Conservation (phyloP, 176 grass and related monocot species). For the Lolium multiflorum region DNA sequence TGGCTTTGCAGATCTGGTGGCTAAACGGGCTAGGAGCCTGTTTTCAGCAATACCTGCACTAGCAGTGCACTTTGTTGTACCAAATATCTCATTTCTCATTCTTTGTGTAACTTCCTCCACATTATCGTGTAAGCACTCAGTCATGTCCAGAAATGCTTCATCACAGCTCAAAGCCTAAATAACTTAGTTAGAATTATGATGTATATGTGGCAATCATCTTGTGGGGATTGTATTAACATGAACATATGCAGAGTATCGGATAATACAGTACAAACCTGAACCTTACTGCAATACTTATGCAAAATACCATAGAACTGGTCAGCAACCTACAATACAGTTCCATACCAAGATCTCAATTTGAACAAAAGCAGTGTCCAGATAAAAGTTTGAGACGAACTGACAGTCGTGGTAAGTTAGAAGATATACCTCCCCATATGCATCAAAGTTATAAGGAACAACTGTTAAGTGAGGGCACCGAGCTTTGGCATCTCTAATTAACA, state of each 20-base stretch:
- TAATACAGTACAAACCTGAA: conserved; percentile 65
- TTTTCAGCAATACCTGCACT: conserved; percentile 93
- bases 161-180: conserved; percentile 94
- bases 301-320: conserved; percentile 94
- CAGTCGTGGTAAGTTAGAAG: conserved; percentile 28
- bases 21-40: conserved; percentile 86
- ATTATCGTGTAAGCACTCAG: conserved; percentile 60
- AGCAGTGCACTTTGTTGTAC: conserved; percentile 80
- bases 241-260: conserved; percentile 16
- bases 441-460: conserved; percentile 87
- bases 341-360: conserved; percentile 32
- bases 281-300: conserved; percentile 87
- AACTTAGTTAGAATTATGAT: conserved; percentile 41
- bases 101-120: conserved; percentile 58
- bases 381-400: conserved; percentile 9
- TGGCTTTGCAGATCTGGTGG: conserved; percentile 91
- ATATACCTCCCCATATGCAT: conserved; percentile 88
- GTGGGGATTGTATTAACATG: conserved; percentile 2
- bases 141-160: conserved; percentile 96
- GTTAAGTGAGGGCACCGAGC: conserved; percentile 75
- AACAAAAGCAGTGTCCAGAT: conserved; percentile 24
- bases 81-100: conserved; percentile 78
- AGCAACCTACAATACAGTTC: conserved; percentile 68
- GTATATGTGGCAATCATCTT: background rate
- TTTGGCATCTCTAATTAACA: conserved; percentile 95